A percentile compares a stretch with the other conserved stretches of the same genome.
Evolutionary conservation across 768 basidiomycete genomes (phyloP).

Genomic region (Auricularia auricula-judae): DNA sequence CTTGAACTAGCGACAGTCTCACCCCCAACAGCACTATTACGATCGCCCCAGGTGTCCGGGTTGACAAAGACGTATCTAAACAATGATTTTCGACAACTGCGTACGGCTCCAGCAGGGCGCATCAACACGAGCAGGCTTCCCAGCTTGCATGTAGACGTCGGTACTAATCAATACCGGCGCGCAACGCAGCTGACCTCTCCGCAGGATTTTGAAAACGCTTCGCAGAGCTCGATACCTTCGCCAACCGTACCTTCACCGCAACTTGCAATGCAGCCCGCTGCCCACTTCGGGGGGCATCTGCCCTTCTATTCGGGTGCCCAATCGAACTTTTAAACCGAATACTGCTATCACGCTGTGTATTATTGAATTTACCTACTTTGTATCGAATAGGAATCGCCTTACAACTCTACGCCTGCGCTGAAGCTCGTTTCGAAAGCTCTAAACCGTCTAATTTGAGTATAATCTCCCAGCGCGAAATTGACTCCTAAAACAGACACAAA

Average conservation of each 20-base stretch:
- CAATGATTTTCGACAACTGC: slow-evolving; percentile 73
- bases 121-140: slow-evolving; percentile 81
- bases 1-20: slow-evolving; percentile 56
- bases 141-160: slow-evolving; percentile 71
- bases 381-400: no score
- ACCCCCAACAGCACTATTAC: slow-evolving; percentile 56
- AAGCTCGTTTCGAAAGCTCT: no score
- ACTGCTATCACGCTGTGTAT: no score
- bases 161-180: slow-evolving; percentile 17
- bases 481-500: no score
- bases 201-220: slow-evolving; percentile 2
- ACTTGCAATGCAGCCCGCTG: not conserved
- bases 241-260: not conserved
- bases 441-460: no score
- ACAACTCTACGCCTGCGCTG: no score
- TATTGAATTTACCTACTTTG: no score
- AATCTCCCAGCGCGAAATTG: no score
- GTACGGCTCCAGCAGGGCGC: slow-evolving; percentile 55
- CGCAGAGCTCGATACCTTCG: no score
- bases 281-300: no score
- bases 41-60: slow-evolving; percentile 63
- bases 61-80: slow-evolving; percentile 72
- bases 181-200: not conserved
- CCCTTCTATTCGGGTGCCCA: no score
- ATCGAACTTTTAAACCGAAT: no score